These are phyloP conservation scores for Fusarium sp. DNA, from an alignment of 2,329 filamentous ascomycete species.

Conservation along the genomic window DNA sequence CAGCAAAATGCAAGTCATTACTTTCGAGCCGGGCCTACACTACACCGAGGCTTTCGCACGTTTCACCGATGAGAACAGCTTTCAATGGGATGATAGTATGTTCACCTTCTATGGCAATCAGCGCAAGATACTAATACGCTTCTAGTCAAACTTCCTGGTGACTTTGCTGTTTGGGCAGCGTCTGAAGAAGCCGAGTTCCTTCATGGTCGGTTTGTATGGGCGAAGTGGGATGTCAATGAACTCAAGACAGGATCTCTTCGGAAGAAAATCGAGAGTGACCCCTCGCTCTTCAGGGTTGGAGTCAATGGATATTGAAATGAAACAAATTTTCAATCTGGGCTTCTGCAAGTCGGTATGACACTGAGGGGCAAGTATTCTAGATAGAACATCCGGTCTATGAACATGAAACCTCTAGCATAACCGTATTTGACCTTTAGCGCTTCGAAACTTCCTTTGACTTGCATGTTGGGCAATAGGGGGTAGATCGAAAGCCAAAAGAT, in stretches of 20 bases:
- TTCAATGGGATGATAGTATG: constrained; percentile 19
- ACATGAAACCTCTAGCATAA: too few relatives aligned
- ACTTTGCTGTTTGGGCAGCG: constrained; percentile 25
- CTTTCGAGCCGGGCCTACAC: constrained; percentile 28
- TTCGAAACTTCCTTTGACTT: too few relatives aligned
- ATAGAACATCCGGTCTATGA: too few relatives aligned
- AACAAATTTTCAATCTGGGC: not conserved
- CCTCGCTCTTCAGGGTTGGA: constrained; percentile 1
- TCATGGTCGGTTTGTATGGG: constrained; percentile 13
- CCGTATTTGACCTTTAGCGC: too few relatives aligned
- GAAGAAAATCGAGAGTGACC: not conserved
- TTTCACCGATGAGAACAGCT: constrained; percentile 3
- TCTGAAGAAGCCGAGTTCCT: constrained; percentile 21
- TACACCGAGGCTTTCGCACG: constrained; percentile 9
- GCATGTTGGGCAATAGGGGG: not conserved
- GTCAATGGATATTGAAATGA: not conserved
- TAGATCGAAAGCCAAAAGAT: accelerated
- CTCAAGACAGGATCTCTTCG: constrained; percentile 2
- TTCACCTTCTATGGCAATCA: accelerated
- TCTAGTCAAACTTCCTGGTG: constrained; percentile 1
- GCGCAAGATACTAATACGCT: accelerated
- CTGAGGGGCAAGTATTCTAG: too few relatives aligned
- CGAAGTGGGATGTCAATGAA: constrained; percentile 20
- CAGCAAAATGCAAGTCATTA: constrained; percentile 46
- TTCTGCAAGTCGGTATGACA: too few relatives aligned